Percentiles rank a stretch among this genome's conserved stretches.
Conservation (phyloP, 1,284 basidiomycete species). For the Pyrrhoderma noxium region DNA sequence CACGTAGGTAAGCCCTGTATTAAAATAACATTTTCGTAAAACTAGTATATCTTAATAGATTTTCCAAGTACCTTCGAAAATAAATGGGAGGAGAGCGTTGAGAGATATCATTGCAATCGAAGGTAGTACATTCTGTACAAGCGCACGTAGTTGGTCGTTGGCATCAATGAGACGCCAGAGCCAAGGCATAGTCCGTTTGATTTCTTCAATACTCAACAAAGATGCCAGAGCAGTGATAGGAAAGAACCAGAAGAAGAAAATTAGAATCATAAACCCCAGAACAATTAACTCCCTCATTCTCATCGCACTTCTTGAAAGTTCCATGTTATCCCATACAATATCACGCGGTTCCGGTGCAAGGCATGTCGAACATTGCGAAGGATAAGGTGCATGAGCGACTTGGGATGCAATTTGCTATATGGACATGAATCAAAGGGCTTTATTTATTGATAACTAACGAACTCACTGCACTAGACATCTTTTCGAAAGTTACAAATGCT, state of each 20-base stretch:
- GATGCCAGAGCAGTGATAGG: conserved; percentile 82
- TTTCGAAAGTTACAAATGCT: conserved; percentile 97
- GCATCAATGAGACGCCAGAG: conserved; percentile 71
- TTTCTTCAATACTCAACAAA: conserved; percentile 85
- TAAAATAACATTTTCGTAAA: neutral
- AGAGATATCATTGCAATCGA: conserved; percentile 84
- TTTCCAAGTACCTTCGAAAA: conserved; percentile 67
- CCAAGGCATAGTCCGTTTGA: conserved; percentile 85
- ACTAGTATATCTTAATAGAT: too few species aligned
- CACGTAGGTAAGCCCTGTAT: conserved; percentile 80
- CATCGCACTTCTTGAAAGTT: conserved; percentile 49
- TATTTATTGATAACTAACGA: neutral
- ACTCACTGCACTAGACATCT: conserved; percentile 83
- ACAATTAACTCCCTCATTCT: conserved; percentile 66
- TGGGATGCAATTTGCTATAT: conserved; percentile 85
- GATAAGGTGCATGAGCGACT: conserved; percentile 68
- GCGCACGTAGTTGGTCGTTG: conserved; percentile 72
- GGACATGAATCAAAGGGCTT: neutral
- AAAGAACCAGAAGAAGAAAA: conserved; percentile 82
- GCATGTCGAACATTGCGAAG: conserved; percentile 59
- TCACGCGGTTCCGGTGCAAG: conserved; percentile 93
- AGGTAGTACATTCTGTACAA: conserved; percentile 91
- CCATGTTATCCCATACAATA: conserved; percentile 90
- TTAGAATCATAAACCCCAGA: conserved; percentile 54
- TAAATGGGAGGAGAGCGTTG: conserved; percentile 84